Evolutionary conservation across 2,329 filamentous ascomycete genomes (phyloP).

Genomic region (Apiospora aurea): DNA sequence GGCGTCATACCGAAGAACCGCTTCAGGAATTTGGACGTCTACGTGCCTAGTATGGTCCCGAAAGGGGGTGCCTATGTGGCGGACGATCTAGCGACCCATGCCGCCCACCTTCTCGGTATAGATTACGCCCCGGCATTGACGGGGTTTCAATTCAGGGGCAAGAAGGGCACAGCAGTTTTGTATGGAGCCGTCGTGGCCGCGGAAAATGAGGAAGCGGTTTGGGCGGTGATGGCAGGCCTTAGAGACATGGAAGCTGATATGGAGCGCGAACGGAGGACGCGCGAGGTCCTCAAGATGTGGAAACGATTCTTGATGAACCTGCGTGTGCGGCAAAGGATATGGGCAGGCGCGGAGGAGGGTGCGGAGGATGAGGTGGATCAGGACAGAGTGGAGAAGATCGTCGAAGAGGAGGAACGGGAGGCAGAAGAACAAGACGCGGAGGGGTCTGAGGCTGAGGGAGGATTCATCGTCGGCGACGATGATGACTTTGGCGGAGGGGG

Average conservation of each 20-base stretch:
- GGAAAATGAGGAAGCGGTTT: slow-evolving; percentile 75
- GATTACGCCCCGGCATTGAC: slow-evolving; percentile 91
- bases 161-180: slow-evolving; percentile 84
- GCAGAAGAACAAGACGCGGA: slow-evolving; percentile 38
- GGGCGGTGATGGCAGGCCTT: slow-evolving; percentile 72
- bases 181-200: slow-evolving; percentile 78
- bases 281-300: slow-evolving; percentile 72
- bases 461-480: slow-evolving; percentile 50
- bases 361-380: slow-evolving; percentile 50
- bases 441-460: slow-evolving; percentile 47
- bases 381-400: slow-evolving; percentile 40
- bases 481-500: slow-evolving; percentile 29
- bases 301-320: slow-evolving; percentile 79
- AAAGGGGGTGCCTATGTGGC: slow-evolving; percentile 77
- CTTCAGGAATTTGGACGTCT: slow-evolving; percentile 93
- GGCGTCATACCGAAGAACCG: slow-evolving; percentile 87
- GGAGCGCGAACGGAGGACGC: slow-evolving; percentile 68
- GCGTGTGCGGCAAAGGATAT: slow-evolving; percentile 77
- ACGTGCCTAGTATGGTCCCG: slow-evolving; percentile 91
- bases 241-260: slow-evolving; percentile 69
- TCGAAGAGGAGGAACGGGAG: slow-evolving; percentile 40
- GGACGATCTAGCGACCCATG: slow-evolving; percentile 67
- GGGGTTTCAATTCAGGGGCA: slow-evolving; percentile 86
- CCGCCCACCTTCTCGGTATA: slow-evolving; percentile 77
- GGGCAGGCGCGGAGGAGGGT: slow-evolving; percentile 60